Base-by-base conservation (phyloP, 352 stramenopile genomes). In the Pythium diclinum region DNA sequence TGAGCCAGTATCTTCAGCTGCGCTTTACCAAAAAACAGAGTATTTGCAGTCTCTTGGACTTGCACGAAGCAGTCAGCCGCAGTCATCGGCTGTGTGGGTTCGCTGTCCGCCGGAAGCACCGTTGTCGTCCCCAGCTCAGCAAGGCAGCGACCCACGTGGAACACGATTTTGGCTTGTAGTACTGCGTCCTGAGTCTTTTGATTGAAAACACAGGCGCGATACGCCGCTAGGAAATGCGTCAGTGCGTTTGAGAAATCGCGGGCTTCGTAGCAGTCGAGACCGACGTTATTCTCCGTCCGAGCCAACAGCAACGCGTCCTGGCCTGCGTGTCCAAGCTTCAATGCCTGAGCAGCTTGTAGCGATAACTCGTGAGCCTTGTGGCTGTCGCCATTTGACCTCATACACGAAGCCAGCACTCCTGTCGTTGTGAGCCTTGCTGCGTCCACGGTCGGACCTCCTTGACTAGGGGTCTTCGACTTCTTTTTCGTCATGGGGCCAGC, bases 281-380 rank as follows among this genome's bases (percentile, higher is more conserved):
- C 79, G 8, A 81, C 42, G 57, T 81, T 85, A 40, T 78, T 86
- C 32, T 79, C 65, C 0, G 70, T 63, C 3, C 77, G 73, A 30
- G 73, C 74, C 13, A 75, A 54, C 3, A 83, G 56, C 38, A 57
- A 55, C 10, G 64, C 23, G 38, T 66, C 64, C 1, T 21, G n/a
- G 23, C 19, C 19, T 4, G 16, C 32, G 30, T 47, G 36, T 8
- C 3, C 33, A 21, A 25, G 13, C 8, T 7, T 21, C 8, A 60
- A n/a, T 19, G 3, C 19, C 3, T 42, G 9, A 28, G 19, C 40
- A 14, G 14, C 30, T 16, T 49, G 59, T 9, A 17, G 6, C 6
- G 49, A 65, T 1, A 56, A 30, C 23, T 64, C 46, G 8, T 32
- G 57, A 11, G 46, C 51, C 51, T 33, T 52, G 5, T 14, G 21